Percentiles rank a stretch among this genome's conserved stretches.
These are phyloP conservation scores for Pythium vanterpoolii DNA, from an alignment of 352 stramenopile genomes.

Conservation along the genomic window DNA sequence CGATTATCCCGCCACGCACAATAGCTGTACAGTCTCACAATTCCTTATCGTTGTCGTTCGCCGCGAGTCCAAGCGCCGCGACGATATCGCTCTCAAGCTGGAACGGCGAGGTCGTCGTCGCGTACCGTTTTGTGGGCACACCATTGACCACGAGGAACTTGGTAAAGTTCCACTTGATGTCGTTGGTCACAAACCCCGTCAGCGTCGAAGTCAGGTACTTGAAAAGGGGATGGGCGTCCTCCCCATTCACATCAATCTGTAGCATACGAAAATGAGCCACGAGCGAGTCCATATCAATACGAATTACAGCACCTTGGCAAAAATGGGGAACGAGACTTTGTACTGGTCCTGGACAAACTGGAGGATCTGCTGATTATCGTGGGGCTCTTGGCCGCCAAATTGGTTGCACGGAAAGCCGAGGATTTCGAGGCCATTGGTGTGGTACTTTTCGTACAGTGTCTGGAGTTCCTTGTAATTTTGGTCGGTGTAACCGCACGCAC, in stretches of 20 bases:
- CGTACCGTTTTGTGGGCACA: constrained; percentile 66
- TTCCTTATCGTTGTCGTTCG: constrained; percentile 7
- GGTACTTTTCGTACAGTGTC: constrained; percentile 75
- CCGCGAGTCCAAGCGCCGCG: constrained; percentile 30
- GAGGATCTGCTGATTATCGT: constrained; percentile 62
- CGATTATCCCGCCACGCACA: background rate
- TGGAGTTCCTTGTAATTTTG: constrained; percentile 78
- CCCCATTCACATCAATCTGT: constrained; percentile 93
- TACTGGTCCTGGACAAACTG: constrained; percentile 73
- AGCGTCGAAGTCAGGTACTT: constrained; percentile 84
- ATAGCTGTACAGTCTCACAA: background rate
- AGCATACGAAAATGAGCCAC: too few species aligned
- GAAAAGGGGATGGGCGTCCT: constrained; percentile 85
- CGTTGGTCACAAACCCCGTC: constrained; percentile 57
- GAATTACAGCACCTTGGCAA: constrained; percentile 64
- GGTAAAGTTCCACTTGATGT: constrained; percentile 90
- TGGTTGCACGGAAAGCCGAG: constrained; percentile 96
- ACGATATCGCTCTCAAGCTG: constrained; percentile 67
- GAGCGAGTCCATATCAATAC: too few species aligned
- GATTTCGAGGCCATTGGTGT: constrained; percentile 75
- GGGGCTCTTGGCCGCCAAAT: constrained; percentile 91
- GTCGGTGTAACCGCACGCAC: constrained; percentile 76
- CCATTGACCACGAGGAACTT: constrained; percentile 85
- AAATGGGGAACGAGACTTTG: constrained; percentile 79
- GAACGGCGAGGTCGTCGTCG: constrained; percentile 56